Evolutionary conservation across 345 rosid species (phyloP).

Genomic region (Syzygium grande): DNA sequence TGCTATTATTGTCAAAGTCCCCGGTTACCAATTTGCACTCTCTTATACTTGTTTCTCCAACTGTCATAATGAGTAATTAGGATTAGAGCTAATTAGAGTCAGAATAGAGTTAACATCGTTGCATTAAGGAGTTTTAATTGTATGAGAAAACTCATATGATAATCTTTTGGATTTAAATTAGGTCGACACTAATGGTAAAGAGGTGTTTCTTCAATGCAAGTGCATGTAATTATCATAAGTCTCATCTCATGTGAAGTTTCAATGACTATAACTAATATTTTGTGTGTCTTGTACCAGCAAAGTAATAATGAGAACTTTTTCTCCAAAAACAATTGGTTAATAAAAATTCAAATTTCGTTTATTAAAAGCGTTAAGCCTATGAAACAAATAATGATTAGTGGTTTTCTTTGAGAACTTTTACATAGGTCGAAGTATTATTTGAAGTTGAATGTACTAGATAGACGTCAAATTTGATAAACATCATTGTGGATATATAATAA

Average conservation of each 20-base stretch:
- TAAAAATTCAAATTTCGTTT: neutral
- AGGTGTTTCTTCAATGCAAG: neutral
- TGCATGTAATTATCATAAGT: neutral
- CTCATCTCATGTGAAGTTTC: neutral
- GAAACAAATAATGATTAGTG: neutral
- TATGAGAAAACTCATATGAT: neutral
- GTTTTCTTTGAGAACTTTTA: neutral
- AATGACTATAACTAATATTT: neutral
- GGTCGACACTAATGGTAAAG: neutral
- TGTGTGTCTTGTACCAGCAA: neutral
- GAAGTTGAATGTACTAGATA: neutral
- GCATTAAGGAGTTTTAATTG: neutral
- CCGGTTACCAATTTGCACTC: neutral
- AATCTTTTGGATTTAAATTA: neutral
- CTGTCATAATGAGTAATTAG: neutral
- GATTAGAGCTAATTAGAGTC: neutral
- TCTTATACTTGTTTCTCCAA: neutral
- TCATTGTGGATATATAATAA: neutral
- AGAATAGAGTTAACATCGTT: neutral
- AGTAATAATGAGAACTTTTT: neutral
- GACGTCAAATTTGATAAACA: neutral
- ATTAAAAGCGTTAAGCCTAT: neutral
- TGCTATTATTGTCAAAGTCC: neutral
- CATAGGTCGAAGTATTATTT: neutral
- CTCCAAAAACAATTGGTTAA: neutral